Base-by-base conservation (phyloP, 2,329 filamentous ascomycete genomes). In the Tolypocladium tundrense region DNA sequence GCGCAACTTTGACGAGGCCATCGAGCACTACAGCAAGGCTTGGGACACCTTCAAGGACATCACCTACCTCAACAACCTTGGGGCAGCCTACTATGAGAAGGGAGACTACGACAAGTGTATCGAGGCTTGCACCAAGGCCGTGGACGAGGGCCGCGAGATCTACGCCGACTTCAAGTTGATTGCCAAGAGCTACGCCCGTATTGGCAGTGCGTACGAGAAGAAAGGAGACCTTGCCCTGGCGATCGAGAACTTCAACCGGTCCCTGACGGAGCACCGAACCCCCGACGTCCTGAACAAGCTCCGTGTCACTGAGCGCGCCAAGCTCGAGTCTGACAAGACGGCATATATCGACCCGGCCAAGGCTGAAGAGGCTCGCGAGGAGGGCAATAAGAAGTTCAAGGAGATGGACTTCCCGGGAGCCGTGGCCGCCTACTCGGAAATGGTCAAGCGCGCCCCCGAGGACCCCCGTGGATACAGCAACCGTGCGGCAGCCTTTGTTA, bases 131-230 rank as follows among this genome's bases (percentile, higher is more conserved):
- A 86, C 89, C 67, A 85, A 91, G 76, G 94, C 95, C 13, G 83
- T 96, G 57, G 88, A 95, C 65, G 88, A 97, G 73, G 94, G 94
- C 58, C 90, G 94, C 59, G 83, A 88, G 66, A 86, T 95, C 65
- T 88, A 91, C 58, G 92, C 94, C 62, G 94, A 99, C 77, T 99
- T 97, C 81, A 99, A 99, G 84, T 82, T 92, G 69, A 93, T 99
- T 64, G 92, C 95, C 70, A 97, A 97, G 85, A 90, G 93, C n/a
- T 97, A 94, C 68, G 91, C 92, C 43, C 91, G 94, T 66, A 96
- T 99, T 65, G 94, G 94, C 63, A 84, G 86, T n/a, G 86, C 93
- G 0, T 91, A 97, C 72, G 94, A 99, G 80, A 96, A 91, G 77
- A 76, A 88, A 70, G 90, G 88, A 64, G 88, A 97, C 66, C 77